Conservation (phyloP, 495 filamentous ascomycete genomes). For the Penicillium cataractarum region DNA sequence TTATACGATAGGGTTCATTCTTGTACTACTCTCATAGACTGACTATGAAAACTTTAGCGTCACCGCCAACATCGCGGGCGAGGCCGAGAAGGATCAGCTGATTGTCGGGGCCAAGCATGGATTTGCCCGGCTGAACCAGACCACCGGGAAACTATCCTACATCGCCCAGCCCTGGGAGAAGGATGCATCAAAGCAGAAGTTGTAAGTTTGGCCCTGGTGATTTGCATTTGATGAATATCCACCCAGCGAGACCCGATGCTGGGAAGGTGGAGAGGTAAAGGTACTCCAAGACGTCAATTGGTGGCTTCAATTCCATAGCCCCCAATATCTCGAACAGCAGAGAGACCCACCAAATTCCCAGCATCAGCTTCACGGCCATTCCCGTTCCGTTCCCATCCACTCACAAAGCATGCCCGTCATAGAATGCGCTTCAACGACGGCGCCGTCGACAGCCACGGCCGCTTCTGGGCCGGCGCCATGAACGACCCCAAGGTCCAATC, state of each 20-base stretch:
- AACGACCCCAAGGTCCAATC: slow-evolving; percentile 62
- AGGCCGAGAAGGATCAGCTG: slow-evolving; percentile 62
- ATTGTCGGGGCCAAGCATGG: slow-evolving; percentile 81
- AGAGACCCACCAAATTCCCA: background rate
- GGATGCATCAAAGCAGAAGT: background rate
- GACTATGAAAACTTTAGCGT: slow-evolving; percentile 51
- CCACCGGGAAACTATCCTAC: slow-evolving; percentile 64
- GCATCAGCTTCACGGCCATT: background rate
- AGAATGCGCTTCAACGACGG: slow-evolving; percentile 79
- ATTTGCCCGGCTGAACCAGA: slow-evolving; percentile 72
- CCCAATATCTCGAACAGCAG: background rate
- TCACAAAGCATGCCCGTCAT: slow-evolving; percentile 22
- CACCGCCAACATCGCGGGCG: slow-evolving; percentile 75
- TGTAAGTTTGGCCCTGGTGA: slow-evolving; percentile 1
- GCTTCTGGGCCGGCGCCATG: slow-evolving; percentile 92
- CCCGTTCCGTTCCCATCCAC: background rate
- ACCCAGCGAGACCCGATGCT: background rate
- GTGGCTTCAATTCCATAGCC: background rate
- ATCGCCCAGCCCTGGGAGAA: slow-evolving; percentile 62
- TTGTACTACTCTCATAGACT: slow-evolving; percentile 8
- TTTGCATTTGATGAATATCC: background rate
- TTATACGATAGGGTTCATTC: background rate
- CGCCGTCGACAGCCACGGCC: slow-evolving; percentile 74
- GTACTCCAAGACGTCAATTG: background rate
- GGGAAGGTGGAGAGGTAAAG: no score